Conservation (phyloP, 1,284 basidiomycete genomes). For the Paramarasmius palmivorus region DNA sequence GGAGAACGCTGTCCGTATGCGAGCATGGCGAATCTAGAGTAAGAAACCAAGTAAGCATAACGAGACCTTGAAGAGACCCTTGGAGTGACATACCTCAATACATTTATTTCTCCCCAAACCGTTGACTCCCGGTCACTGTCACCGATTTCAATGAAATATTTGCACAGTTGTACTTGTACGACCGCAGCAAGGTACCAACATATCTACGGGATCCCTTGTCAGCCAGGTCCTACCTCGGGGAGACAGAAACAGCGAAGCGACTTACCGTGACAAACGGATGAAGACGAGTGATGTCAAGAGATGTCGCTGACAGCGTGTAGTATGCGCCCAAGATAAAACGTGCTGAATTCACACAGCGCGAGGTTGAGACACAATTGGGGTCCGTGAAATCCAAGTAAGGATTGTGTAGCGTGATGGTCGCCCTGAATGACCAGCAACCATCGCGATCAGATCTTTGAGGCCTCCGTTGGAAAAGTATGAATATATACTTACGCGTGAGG, state of each 20-base stretch:
- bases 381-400: slow-evolving; percentile 75
- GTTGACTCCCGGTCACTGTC: slow-evolving; percentile 69
- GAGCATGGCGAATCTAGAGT: slow-evolving; percentile 72
- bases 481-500: slow-evolving; percentile 70
- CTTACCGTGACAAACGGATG: slow-evolving; percentile 80
- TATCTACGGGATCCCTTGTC: slow-evolving; percentile 49
- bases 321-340: slow-evolving; percentile 71
- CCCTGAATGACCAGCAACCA: slow-evolving; percentile 44
- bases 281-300: slow-evolving; percentile 72
- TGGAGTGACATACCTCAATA: slow-evolving; percentile 54
- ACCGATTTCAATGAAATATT: slow-evolving; percentile 76
- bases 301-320: slow-evolving; percentile 73
- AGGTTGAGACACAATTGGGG: slow-evolving; percentile 60
- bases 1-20: slow-evolving; percentile 75
- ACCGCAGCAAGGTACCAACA: slow-evolving; percentile 87
- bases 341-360: slow-evolving; percentile 71
- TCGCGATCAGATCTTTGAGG: background rate
- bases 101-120: slow-evolving; percentile 83
- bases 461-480: slow-evolving; percentile 6
- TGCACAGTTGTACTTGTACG: slow-evolving; percentile 81
- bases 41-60: slow-evolving; percentile 8
- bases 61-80: background rate
- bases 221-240: no score
- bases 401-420: slow-evolving; percentile 81
- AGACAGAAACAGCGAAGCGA: background rate